These are phyloP conservation scores for Citrus mangshanensis DNA, from an alignment of 345 rosid genomes.

Conservation along the genomic window DNA sequence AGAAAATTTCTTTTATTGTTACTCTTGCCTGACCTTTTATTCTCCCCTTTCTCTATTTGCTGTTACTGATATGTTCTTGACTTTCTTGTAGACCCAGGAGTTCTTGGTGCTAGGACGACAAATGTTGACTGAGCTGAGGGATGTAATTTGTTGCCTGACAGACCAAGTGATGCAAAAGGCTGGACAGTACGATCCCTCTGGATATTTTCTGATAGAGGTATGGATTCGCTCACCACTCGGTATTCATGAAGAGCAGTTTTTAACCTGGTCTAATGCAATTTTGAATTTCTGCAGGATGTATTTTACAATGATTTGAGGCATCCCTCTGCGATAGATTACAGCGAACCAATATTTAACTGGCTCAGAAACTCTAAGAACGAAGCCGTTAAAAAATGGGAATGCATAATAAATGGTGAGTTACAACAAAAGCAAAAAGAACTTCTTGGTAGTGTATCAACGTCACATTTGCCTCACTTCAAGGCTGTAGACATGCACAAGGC, in stretches of 20 bases:
- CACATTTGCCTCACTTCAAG: conserved; percentile 53
- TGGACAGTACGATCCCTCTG: conserved; percentile 66
- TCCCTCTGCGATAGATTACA: conserved; percentile 57
- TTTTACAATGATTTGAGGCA: conserved; percentile 80
- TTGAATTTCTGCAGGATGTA: conserved; percentile 43
- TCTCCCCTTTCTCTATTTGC: not conserved
- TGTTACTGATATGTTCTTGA: conserved; percentile 2
- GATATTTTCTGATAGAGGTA: conserved; percentile 91
- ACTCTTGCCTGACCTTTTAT: not conserved
- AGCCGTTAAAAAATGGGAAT: conserved; percentile 68
- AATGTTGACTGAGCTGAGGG: conserved; percentile 63
- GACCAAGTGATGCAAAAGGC: conserved; percentile 80
- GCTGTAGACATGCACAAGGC: conserved; percentile 56
- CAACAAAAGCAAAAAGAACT: conserved; percentile 50
- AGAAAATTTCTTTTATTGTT: not conserved
- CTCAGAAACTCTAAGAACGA: conserved; percentile 66
- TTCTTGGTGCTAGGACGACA: conserved; percentile 78
- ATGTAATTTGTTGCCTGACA: conserved; percentile 71
- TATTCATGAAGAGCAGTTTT: conserved; percentile 1
- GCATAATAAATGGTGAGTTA: conserved; percentile 55
- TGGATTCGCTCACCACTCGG: conserved; percentile 5
- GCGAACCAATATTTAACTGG: conserved; percentile 78
- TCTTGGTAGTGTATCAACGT: conserved; percentile 35
- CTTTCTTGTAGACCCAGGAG: conserved; percentile 64
- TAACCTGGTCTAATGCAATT: conserved; percentile 8